Percentiles rank a stretch among this genome's conserved stretches.
phyloP scores from a whole-genome alignment of 78 protist species.

The Dictyostelium intermedium region DNA sequence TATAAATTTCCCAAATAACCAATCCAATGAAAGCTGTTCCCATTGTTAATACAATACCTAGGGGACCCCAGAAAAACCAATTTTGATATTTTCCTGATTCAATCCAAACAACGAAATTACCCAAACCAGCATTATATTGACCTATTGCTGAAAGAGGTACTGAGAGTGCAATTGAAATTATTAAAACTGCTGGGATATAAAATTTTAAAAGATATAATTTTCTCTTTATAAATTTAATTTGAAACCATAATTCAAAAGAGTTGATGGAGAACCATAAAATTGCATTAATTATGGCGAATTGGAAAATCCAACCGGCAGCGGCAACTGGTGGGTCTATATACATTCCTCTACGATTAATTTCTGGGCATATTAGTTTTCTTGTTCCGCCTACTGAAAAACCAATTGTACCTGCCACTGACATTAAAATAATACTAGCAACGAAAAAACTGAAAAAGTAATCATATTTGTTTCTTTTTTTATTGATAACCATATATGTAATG shows the following conservation, averaged over 20 bases:
- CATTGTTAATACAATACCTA: background rate
- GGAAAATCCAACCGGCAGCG: background rate
- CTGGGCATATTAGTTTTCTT: background rate
- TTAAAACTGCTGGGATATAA: background rate
- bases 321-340: background rate
- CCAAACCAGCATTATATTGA: background rate
- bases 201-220: background rate
- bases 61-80: slow-evolving; percentile 20
- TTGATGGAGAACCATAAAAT: background rate
- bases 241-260: slow-evolving; percentile 21
- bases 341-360: background rate
- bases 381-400: background rate
- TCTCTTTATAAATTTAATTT: background rate
- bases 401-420: slow-evolving; percentile 26
- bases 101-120: slow-evolving; percentile 31
- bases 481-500: background rate
- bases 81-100: background rate
- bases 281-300: background rate
- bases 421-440: background rate
- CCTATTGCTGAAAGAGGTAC: background rate
- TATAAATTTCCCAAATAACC: background rate
- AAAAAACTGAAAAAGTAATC: slow-evolving; percentile 4
- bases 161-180: background rate
- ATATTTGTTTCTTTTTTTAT: slow-evolving; percentile 15
- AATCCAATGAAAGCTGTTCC: background rate